A percentile compares a stretch with the other conserved stretches of the same genome.
Evolutionary conservation across 2,329 filamentous ascomycete genomes (phyloP).

Genomic region (Penicillium sp.): DNA sequence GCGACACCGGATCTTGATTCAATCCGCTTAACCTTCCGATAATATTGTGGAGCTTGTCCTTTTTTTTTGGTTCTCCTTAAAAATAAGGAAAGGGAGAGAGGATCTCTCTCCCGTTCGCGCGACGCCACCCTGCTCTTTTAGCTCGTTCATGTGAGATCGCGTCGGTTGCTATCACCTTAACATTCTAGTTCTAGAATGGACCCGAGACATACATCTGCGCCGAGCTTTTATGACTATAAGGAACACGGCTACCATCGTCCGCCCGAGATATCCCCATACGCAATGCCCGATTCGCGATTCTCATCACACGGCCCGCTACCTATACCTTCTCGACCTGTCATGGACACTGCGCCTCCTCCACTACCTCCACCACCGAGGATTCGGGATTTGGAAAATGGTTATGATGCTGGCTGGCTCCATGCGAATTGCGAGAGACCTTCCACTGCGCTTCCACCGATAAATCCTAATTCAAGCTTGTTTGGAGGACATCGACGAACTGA

Average conservation of each 20-base stretch:
- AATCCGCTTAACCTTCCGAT: constrained; percentile 12
- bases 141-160: not conserved
- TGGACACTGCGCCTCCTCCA: constrained; percentile 57
- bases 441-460: constrained; percentile 48
- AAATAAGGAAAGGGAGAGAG: not conserved
- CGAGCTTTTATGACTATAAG: constrained; percentile 44
- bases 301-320: constrained; percentile 58
- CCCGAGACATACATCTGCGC: constrained; percentile 42
- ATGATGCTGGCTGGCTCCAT: constrained; percentile 64
- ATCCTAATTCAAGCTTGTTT: constrained; percentile 51
- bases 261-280: constrained; percentile 39
- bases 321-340: constrained; percentile 57
- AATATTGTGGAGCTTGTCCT: constrained; percentile 6
- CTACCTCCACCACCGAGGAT: constrained; percentile 66
- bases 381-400: constrained; percentile 55
- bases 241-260: constrained; percentile 32
- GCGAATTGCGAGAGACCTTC: constrained; percentile 55
- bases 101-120: not conserved
- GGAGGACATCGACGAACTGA: constrained; percentile 45
- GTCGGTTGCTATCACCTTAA: not conserved
- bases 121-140: constrained; percentile 6
- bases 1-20: constrained; percentile 18
- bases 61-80: not conserved
- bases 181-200: constrained; percentile 42
- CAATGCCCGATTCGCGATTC: constrained; percentile 42